Evolutionary conservation across 768 basidiomycete species (phyloP), one percentile per base, ranked within the genome.

Genomic region (Hypsizygus marmoreus): DNA sequence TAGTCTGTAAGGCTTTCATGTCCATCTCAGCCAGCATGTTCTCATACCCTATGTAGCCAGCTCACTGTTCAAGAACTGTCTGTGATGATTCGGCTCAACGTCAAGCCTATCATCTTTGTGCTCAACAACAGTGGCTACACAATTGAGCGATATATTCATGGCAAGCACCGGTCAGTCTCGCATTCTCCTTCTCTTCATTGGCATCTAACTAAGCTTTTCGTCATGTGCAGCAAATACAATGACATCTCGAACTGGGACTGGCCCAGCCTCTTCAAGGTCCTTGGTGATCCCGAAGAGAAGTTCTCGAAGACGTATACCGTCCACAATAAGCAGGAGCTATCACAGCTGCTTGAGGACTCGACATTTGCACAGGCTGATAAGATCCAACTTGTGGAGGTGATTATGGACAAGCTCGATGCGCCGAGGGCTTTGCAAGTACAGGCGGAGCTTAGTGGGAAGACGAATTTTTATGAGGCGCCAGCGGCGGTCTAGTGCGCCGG

Each of bases 41-140:
- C 41, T 60, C 2, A 56, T 28, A 26, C 19, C 11, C 49, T 4
- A 34, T 33, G 6, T 43, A 88, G 85, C 35, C 88, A 91, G 69
- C 67, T 91, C 14, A 83, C 84, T 0, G 82, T 88, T 4, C 91
- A 94, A 64, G 91, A 95, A 58, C 62, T 91, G 11, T 87, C 90
- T 4, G 85, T 88, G 0, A 95, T 95, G 87, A 77, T 94, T 35
- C 77, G 76, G 31, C 65, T 78, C 44, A 79, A 76, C 6, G 63
- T 95, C 25, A 84, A 76, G 52, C 94, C 95, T 4, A 90, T 93
- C 64, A 74, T 94, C 24, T 94, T 94, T 64, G 71, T 91, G 14
- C 64, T 91, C 38, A 91, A 91, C 64, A 91, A 91, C 62, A 73
- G 70, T 13, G 87, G 90, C 0, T 95, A 95, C 67, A 88, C 88